phyloP scores from a whole-genome alignment of 331 rosid species.

The Prunus yedoensis region DNA sequence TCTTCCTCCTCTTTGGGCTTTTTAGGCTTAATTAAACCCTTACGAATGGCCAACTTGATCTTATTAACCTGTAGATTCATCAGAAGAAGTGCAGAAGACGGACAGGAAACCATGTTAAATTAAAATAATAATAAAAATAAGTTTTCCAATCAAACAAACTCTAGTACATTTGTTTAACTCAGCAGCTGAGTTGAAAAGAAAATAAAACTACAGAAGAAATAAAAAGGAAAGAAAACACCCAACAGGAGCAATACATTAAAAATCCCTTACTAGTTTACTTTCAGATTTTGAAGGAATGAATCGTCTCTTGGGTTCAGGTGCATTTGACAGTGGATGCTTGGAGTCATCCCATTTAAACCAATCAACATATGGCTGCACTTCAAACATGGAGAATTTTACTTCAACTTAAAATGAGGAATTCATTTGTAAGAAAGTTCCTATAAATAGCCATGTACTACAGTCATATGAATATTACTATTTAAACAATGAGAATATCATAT shows the following conservation, averaged over 20 bases:
- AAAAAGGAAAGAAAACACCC: neutral
- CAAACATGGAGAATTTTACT: slow-evolving; percentile 16
- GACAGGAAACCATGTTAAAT: slow-evolving; percentile 2
- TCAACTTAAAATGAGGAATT: slow-evolving; percentile 10
- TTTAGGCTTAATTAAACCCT: slow-evolving; percentile 67
- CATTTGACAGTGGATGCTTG: slow-evolving; percentile 80
- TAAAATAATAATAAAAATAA: neutral
- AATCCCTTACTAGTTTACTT: slow-evolving; percentile 57
- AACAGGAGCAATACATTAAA: slow-evolving; percentile 5
- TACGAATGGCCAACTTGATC: slow-evolving; percentile 71
- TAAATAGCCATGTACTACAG: neutral
- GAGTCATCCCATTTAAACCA: slow-evolving; percentile 95
- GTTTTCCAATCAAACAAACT: neutral
- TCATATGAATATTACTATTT: neutral
- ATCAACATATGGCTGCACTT: slow-evolving; percentile 71
- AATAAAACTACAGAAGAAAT: neutral
- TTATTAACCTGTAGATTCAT: slow-evolving; percentile 52
- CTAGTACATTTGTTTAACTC: neutral
- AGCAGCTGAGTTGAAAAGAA: neutral
- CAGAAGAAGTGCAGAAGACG: neutral
- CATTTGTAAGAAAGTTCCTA: neutral
- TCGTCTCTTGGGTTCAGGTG: slow-evolving; percentile 96
- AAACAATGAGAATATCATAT: neutral
- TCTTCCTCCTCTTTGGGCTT: slow-evolving; percentile 77
- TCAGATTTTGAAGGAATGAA: slow-evolving; percentile 96